Evolutionary conservation across 192 early-diverging fungal species (phyloP), one percentile per base, ranked within the genome.

Genomic region (Chytriomyces sp.): DNA sequence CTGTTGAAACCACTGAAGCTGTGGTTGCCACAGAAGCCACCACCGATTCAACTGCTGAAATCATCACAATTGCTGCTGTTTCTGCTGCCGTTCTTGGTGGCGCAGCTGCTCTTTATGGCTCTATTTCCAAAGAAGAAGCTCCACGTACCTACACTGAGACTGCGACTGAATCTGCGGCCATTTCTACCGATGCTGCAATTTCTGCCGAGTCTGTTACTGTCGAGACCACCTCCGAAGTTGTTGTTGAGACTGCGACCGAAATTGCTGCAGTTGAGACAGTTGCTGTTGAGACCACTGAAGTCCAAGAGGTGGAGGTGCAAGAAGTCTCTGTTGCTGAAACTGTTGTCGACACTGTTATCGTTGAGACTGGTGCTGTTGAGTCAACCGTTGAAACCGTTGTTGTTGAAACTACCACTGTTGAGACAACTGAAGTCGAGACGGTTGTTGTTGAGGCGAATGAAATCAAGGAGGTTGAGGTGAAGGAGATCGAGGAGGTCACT

Each of bases 161-260:
- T 43, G 71, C 7, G 13, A 45, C 50, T 18, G 61, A 24, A 6
- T 5, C 53, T 57, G 53, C 3, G 13, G 5, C 53, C 53, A 20
- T n/a, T 13, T n/a, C 53, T 20, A 20, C 20, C 20, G 20, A 13
- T 5, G 53, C 2, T n/a, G 2, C 53, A 13, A 5, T 57, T 18
- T 1, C 26, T 26, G 6, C 16, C 20, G 63, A 28, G 16, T 13
- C 35, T 5, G 3, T 26, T 43, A 26, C 63, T 64, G 63, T 16
- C 20, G 63, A 64, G 63, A 43, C 35, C 11, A 3, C 26, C 1
- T 1, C 63, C 63, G 63, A 64, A 64, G 26, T 59, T 62, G 71
- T 44, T 18, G 71, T 63, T 7, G 71, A 49, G 28, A 60, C 50
- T 26, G 18, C 57, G 50, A 71, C 18, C 10, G 69, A 62, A 62